Evolutionary conservation across 768 basidiomycete species (phyloP), one percentile per base, ranked within the genome.

Genomic region (Termitomyces sp.): DNA sequence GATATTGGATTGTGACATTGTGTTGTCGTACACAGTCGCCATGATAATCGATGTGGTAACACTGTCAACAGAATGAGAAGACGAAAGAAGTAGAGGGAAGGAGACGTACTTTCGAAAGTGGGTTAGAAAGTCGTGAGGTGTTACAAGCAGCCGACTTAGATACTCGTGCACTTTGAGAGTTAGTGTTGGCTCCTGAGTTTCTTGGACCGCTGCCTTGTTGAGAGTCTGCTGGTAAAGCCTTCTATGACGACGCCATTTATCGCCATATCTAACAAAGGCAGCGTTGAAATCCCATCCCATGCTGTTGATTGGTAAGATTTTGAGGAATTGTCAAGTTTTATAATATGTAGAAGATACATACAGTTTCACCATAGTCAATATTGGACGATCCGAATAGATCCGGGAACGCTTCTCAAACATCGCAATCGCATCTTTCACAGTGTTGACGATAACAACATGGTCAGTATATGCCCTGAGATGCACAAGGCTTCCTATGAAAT

Each of bases 371-470:
- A 68, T 62, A 6, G 61, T 58, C n/a, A 64, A 18, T 10, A 22
- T 24, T 4, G 69, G 68, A 2, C 69, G 63, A 56, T 69, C 65
- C 8, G 67, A 69, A 48, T n/a, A n/a, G n/a, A n/a, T n/a, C n/a
- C n/a, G n/a, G n/a, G n/a, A n/a, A n/a, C n/a, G n/a, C n/a, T n/a
- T 66, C 20, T 71, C 71, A 10, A 71, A 57, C 14, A 72, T 64
- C 14, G 65, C 68, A 26, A 9, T 39, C 8, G 26, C 51, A 52
- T 52, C 51, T 41, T 52, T 39, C 14, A 52, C 51, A 29, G 51
- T 52, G 6, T 41, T 52, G 20, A 43, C 53, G 2, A 53, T 31
- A 24, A 53, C 27, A 13, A 53, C 13, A 32, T 53, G 53, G 26
- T 53, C 27, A 31, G 10, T n/a, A 20, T 32, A 53, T 24, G 53